These are phyloP conservation scores for Apiotrichum laibachii DNA, from an alignment of 1,284 basidiomycete species.

Conservation along the genomic window DNA sequence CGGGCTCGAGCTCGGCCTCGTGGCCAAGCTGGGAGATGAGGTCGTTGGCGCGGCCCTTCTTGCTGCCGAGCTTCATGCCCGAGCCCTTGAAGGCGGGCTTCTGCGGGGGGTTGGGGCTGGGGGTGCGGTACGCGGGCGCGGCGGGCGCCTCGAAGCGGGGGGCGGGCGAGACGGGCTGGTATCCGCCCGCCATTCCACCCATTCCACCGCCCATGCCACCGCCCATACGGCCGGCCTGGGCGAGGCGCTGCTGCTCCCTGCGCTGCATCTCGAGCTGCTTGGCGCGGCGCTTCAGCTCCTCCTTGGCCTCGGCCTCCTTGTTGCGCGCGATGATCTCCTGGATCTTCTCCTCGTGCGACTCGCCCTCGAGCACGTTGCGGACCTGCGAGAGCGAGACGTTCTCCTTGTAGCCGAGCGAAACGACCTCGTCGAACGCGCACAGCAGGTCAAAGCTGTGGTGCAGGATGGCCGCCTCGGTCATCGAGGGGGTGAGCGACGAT, in stretches of 20 bases:
- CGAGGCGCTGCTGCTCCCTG: constrained; percentile 81
- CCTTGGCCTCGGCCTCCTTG: constrained; percentile 99
- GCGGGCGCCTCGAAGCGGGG: constrained; percentile 63
- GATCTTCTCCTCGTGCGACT: constrained; percentile 99
- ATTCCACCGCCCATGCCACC: constrained; percentile 55
- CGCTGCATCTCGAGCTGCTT: constrained; percentile 99
- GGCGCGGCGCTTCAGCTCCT: constrained; percentile 95
- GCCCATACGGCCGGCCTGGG: constrained; percentile 53
- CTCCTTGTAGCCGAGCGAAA: constrained; percentile 91
- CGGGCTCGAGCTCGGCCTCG: constrained; percentile 62
- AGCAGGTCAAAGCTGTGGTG: constrained; percentile 93
- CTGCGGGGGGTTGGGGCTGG: constrained; percentile 55
- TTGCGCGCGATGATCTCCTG: constrained; percentile 99
- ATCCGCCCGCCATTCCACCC: constrained; percentile 55
- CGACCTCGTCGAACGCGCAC: constrained; percentile 95
- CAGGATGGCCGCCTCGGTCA: constrained; percentile 81
- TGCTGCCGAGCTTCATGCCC: constrained; percentile 91
- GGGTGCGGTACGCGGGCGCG: constrained; percentile 37
- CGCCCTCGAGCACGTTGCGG: constrained; percentile 91
- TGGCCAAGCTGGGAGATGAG: constrained; percentile 82
- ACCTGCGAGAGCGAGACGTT: constrained; percentile 90
- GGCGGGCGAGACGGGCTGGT: constrained; percentile 55
- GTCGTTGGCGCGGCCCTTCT: constrained; percentile 84
- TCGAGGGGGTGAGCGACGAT: constrained; percentile 77
- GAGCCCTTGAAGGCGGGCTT: constrained; percentile 87